Base-by-base conservation (phyloP, 495 filamentous ascomycete species). In the Penicillium taxi region DNA sequence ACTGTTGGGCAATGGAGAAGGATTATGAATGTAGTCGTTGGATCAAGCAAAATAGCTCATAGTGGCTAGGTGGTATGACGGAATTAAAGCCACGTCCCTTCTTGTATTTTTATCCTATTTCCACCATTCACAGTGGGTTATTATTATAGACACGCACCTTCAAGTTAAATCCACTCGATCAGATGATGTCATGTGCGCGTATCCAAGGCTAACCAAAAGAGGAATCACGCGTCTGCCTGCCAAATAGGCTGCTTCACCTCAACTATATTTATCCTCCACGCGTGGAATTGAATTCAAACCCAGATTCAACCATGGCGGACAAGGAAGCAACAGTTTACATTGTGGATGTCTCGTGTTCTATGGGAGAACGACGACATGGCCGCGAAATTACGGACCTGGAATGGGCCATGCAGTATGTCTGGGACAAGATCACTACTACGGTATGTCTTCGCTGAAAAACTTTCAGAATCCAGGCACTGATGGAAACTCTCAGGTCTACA, bases 321-420 rank as follows among this genome's bases (percentile, higher is more conserved):
- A 99, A 99, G 58, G 85, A 95, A 62, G 85, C 87, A 9, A 88
- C 85, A 4, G 78, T 96, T 11, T 99, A 93, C 59, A 78, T 96
- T 48, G 59, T 99, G 32, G 90, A 96, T 58, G 69, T 94, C 16
- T 88, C 85, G 32, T 62, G 59, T 44, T 85, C 91, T 13, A 96
- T 94, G 85, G 81, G 74, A 29, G 67, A 84, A 50, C 74, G 69
- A 42, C 74, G 75, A 43, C 68, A 80, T 67, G 87, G 80, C n/a
- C 78, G 93, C 32, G 49, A 59, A 5, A 71, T 88, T 52, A 81
- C 84, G 11, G 84, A 96, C 60, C 76, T 96, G 3, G 85, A 95
- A 37, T 96, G 77, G 72, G 74, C 79, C 13, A 81, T 96, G 83
- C 76, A 76, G 37, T 99, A 95, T 69, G 77, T 99, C 32, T 99